Percentiles rank a stretch among this genome's conserved stretches.
Evolutionary conservation across 2,329 filamentous ascomycete genomes (phyloP).

Genomic region (Elsinoe ampelina): DNA sequence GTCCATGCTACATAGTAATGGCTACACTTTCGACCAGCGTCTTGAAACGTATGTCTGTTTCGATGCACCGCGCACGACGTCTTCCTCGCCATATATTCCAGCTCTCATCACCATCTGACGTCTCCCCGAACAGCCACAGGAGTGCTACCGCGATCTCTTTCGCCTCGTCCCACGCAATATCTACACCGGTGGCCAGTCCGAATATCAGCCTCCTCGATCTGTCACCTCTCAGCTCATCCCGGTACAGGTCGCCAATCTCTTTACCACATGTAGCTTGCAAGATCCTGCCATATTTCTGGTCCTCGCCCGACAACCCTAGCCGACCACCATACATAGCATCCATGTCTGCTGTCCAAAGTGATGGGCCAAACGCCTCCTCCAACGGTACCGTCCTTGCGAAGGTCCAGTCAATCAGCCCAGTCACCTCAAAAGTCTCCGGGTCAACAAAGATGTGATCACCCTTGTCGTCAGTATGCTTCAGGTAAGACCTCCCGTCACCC

Average conservation of each 20-base stretch:
- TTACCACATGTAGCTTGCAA: background rate
- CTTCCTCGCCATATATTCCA: background rate
- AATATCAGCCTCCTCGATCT: background rate
- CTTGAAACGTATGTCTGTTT: too few species aligned
- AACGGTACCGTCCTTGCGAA: conserved; percentile 2
- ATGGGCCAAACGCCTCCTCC: conserved; percentile 3
- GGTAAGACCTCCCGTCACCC: conserved; percentile 22
- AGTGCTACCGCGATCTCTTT: background rate
- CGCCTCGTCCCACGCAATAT: background rate
- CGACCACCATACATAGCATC: background rate
- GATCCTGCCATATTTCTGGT: background rate
- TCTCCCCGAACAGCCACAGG: background rate
- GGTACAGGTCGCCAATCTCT: background rate
- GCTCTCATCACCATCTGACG: background rate
- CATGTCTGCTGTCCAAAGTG: conserved; percentile 2
- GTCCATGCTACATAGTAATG: too few species aligned
- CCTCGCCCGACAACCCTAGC: background rate
- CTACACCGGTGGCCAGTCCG: background rate
- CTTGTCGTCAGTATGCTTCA: conserved; percentile 42
- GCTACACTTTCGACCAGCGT: too few species aligned
- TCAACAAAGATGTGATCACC: conserved; percentile 42
- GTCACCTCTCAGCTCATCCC: background rate
- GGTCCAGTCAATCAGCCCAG: conserved; percentile 41
- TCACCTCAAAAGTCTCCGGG: conserved; percentile 36
- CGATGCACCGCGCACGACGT: too few species aligned